A percentile compares a stretch with the other conserved stretches of the same genome.
phyloP scores from a whole-genome alignment of 352 stramenopile species.

The Globisporangium takayamanum region DNA sequence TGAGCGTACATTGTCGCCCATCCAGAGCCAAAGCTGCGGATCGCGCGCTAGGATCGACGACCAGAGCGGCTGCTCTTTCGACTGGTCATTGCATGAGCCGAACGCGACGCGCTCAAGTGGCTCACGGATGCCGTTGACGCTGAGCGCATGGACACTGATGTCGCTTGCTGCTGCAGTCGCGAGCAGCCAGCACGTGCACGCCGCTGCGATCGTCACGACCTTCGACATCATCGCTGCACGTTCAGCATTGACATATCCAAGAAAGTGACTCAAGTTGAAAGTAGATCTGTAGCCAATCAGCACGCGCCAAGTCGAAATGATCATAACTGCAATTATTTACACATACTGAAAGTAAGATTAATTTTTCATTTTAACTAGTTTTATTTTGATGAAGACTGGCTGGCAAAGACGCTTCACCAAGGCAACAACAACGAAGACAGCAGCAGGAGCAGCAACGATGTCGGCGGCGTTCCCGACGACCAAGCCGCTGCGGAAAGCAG shows the following conservation, averaged over 20 bases:
- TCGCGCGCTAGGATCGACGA: slow-evolving; percentile 42
- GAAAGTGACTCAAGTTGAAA: not conserved
- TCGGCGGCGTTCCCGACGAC: slow-evolving; percentile 13
- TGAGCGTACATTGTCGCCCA: slow-evolving; percentile 73
- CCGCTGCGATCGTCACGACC: not conserved
- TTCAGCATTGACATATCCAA: not conserved
- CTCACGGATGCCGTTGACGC: slow-evolving; percentile 33
- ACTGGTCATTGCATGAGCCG: slow-evolving; percentile 86
- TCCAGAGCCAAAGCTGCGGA: slow-evolving; percentile 80
- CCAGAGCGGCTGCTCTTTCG: slow-evolving; percentile 77
- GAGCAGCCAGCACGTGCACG: not conserved
- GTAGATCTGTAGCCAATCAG: slow-evolving; percentile 23
- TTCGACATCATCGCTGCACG: not conserved
- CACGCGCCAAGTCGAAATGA: slow-evolving; percentile 9
- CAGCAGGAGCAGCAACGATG: slow-evolving; percentile 1
- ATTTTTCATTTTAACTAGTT: no score
- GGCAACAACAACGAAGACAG: not conserved
- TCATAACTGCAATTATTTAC: no score
- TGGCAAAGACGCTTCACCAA: not conserved
- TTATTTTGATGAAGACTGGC: not conserved
- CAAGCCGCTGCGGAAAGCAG: slow-evolving; percentile 49
- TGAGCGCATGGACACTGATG: not conserved
- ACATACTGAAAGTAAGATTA: no score
- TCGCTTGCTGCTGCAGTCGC: not conserved
- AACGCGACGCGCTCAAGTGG: slow-evolving; percentile 61